Percentiles rank a stretch among this genome's conserved stretches.
Conservation (phyloP, 2,329 filamentous ascomycete species). For the Colletotrichum echinochloae region DNA sequence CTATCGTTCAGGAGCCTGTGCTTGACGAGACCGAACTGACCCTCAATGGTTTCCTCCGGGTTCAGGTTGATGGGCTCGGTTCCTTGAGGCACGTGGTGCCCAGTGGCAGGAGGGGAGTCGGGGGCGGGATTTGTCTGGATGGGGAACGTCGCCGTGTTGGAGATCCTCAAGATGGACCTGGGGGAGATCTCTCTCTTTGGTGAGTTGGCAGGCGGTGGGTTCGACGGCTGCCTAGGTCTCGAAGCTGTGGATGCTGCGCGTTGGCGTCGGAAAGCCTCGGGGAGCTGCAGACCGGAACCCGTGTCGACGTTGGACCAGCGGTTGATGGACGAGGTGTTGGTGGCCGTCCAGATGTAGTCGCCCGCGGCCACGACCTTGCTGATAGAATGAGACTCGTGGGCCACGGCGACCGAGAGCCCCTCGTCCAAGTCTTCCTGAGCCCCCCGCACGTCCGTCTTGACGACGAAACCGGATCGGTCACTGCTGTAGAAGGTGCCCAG, state of each 20-base stretch:
- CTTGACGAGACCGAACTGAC: slow-evolving; percentile 94
- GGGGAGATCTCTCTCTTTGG: slow-evolving; percentile 77
- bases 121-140: slow-evolving; percentile 63
- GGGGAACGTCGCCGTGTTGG: slow-evolving; percentile 85
- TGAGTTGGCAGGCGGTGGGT: slow-evolving; percentile 49
- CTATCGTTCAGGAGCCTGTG: slow-evolving; percentile 92
- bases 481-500: slow-evolving; percentile 94
- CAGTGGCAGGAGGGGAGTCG: slow-evolving; percentile 60
- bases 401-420: slow-evolving; percentile 88
- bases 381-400: slow-evolving; percentile 90
- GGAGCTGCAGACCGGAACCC: slow-evolving; percentile 75
- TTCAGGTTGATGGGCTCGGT: slow-evolving; percentile 72
- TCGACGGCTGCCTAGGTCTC: slow-evolving; percentile 45
- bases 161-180: slow-evolving; percentile 83
- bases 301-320: slow-evolving; percentile 91
- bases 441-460: slow-evolving; percentile 90
- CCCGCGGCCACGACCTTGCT: slow-evolving; percentile 75
- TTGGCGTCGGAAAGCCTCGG: slow-evolving; percentile 64
- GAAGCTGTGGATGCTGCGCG: slow-evolving; percentile 57
- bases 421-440: slow-evolving; percentile 79
- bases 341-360: slow-evolving; percentile 90
- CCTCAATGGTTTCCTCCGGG: slow-evolving; percentile 88
- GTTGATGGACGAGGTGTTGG: slow-evolving; percentile 90
- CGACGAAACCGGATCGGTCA: slow-evolving; percentile 92
- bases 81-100: slow-evolving; percentile 40